Conservation (phyloP, 2,329 filamentous ascomycete species). For the Myotisia sp. region DNA sequence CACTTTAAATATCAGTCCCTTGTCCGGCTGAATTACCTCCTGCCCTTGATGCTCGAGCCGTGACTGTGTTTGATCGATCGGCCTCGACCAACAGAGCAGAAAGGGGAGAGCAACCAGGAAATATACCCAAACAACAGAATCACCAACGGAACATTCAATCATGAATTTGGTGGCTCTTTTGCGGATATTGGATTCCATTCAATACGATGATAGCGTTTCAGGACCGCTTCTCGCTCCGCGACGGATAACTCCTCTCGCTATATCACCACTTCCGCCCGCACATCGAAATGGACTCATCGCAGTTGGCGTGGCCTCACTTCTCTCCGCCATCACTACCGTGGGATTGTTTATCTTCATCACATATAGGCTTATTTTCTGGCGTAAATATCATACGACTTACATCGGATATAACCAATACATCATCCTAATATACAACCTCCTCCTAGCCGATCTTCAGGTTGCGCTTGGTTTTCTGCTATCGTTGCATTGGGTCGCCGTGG, state of each 20-base stretch:
- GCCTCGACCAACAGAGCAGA: too few relatives aligned
- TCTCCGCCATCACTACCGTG: slow-evolving; percentile 34
- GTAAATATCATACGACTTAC: slow-evolving; percentile 33
- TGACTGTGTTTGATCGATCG: too few relatives aligned
- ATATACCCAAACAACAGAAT: too few relatives aligned
- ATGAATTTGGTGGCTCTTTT: slow-evolving; percentile 1
- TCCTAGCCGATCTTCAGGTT: slow-evolving; percentile 41
- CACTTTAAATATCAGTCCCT: too few relatives aligned
- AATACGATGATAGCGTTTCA: too few relatives aligned
- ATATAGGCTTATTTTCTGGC: slow-evolving; percentile 38
- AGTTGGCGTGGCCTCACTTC: slow-evolving; percentile 32
- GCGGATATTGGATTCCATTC: not conserved
- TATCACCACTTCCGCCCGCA: slow-evolving; percentile 22
- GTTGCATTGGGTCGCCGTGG: slow-evolving; percentile 32
- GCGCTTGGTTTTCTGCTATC: slow-evolving; percentile 37
- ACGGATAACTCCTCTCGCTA: slow-evolving; percentile 11
- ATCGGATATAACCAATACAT: slow-evolving; percentile 43
- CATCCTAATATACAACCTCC: slow-evolving; percentile 40
- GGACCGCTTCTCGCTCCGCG: slow-evolving; percentile 2
- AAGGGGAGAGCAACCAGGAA: too few relatives aligned
- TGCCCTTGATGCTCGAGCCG: too few relatives aligned
- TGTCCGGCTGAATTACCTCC: too few relatives aligned
- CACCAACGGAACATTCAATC: too few relatives aligned
- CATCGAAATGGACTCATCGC: slow-evolving; percentile 33
- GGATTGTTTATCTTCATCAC: slow-evolving; percentile 36